phyloP scores from a whole-genome alignment of 148 eudicot species.

The Rhododendron simsii region DNA sequence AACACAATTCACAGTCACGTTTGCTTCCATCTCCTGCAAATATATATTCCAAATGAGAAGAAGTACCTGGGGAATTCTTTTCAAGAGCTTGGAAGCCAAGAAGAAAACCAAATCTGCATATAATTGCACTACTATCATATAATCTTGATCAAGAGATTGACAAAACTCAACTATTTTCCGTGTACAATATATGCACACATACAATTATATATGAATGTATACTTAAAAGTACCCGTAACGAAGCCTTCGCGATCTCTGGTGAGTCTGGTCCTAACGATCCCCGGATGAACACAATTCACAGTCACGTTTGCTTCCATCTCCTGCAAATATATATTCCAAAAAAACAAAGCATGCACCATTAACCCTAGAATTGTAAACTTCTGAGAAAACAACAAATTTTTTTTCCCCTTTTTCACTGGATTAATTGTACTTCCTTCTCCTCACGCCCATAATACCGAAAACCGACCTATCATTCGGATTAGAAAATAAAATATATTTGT shows the following conservation, averaged over 20 bases:
- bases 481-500: no score
- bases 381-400: no score
- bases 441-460: neutral
- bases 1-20: slow-evolving; percentile 74
- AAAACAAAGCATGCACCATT: neutral
- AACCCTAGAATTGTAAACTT: neutral
- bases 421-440: no score
- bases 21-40: slow-evolving; percentile 71
- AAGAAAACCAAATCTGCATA: slow-evolving; percentile 1
- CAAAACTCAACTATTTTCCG: neutral
- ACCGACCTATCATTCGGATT: no score
- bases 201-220: neutral
- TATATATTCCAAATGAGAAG: neutral
- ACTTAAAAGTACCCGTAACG: slow-evolving; percentile 43
- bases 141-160: neutral
- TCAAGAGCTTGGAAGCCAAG: slow-evolving; percentile 11
- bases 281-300: slow-evolving; percentile 85
- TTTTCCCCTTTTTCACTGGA: no score
- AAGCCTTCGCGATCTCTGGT: slow-evolving; percentile 74
- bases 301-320: slow-evolving; percentile 78
- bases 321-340: slow-evolving; percentile 25
- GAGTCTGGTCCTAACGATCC: slow-evolving; percentile 86
- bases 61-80: slow-evolving; percentile 4
- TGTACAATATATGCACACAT: no score
- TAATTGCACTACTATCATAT: no score